phyloP scores from a whole-genome alignment of 2,329 filamentous ascomycete species.

The Ophiocordyceps camponoti-floridani region DNA sequence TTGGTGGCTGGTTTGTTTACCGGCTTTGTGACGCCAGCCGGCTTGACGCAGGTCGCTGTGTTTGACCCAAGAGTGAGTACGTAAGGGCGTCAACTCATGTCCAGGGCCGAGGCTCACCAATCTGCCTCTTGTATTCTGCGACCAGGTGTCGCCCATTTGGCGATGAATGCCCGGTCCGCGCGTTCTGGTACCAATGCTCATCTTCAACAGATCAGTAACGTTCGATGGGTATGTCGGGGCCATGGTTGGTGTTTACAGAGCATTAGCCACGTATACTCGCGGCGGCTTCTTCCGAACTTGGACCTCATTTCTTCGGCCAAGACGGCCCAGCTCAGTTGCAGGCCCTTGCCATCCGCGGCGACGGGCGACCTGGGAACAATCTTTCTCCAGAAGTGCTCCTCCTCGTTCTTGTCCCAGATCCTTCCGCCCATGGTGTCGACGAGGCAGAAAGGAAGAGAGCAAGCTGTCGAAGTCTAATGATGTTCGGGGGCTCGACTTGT shows the following conservation, averaged over 20 bases:
- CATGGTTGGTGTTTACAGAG: conserved; percentile 18
- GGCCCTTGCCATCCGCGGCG: conserved; percentile 5
- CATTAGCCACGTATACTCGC: conserved; percentile 20
- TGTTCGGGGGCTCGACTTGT: too few relatives aligned
- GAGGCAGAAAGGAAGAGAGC: too few relatives aligned
- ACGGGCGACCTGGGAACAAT: conserved; percentile 19
- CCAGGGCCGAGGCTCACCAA: conserved; percentile 5
- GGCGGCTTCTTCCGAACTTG: conserved; percentile 15
- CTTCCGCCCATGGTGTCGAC: conserved; percentile 27
- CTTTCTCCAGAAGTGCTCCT: conserved; percentile 27
- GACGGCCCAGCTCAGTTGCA: conserved; percentile 15
- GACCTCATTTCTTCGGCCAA: conserved; percentile 20
- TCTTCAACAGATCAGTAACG: conserved; percentile 12
- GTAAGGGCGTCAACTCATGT: not conserved
- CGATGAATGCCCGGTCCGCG: conserved; percentile 17
- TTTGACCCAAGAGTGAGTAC: not conserved
- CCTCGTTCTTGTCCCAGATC: conserved; percentile 29
- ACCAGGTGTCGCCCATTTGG: conserved; percentile 18
- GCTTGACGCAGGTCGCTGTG: conserved; percentile 1
- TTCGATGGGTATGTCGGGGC: not conserved
- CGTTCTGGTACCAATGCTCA: conserved; percentile 27
- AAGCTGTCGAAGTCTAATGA: too few relatives aligned
- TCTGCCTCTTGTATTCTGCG: conserved; percentile 11
- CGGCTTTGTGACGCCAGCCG: not conserved
- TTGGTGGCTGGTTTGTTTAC: not conserved